Conservation (phyloP, 2,329 filamentous ascomycete genomes). For the Colletotrichum navitas region DNA sequence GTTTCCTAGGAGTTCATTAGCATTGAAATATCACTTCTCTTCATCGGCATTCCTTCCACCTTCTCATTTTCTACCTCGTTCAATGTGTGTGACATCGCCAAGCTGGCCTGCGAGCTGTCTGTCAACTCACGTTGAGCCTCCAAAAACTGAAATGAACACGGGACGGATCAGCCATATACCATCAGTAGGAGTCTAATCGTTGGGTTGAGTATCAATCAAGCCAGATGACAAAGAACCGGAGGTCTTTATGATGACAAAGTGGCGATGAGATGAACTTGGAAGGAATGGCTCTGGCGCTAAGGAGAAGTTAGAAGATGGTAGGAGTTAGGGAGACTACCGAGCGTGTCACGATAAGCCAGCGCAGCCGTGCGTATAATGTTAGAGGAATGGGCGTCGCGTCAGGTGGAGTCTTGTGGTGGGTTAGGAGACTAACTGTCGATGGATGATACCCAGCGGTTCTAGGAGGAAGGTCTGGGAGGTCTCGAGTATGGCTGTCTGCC, state of each 20-base stretch:
- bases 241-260: conserved; percentile 18
- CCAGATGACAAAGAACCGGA: not conserved
- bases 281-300: conserved; percentile 3
- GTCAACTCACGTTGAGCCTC: not conserved
- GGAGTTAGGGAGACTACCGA: conserved; percentile 1
- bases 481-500: not conserved
- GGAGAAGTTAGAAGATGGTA: not conserved
- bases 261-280: conserved; percentile 11
- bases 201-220: not conserved
- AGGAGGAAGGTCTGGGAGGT: not conserved
- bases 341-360: conserved; percentile 7
- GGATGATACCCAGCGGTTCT: not conserved
- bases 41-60: conserved; percentile 10
- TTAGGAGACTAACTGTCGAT: not conserved
- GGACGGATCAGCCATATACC: not conserved
- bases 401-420: not conserved
- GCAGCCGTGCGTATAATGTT: conserved; percentile 6
- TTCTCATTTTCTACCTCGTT: not conserved
- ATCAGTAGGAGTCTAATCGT: not conserved
- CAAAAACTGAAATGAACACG: not conserved
- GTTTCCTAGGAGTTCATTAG: conserved; percentile 31
- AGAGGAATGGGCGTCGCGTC: not conserved
- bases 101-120: not conserved
- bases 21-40: conserved; percentile 38
- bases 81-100: not conserved